phyloP scores from a whole-genome alignment of 176 grass and related monocot genomes.

The Lolium perenne region DNA sequence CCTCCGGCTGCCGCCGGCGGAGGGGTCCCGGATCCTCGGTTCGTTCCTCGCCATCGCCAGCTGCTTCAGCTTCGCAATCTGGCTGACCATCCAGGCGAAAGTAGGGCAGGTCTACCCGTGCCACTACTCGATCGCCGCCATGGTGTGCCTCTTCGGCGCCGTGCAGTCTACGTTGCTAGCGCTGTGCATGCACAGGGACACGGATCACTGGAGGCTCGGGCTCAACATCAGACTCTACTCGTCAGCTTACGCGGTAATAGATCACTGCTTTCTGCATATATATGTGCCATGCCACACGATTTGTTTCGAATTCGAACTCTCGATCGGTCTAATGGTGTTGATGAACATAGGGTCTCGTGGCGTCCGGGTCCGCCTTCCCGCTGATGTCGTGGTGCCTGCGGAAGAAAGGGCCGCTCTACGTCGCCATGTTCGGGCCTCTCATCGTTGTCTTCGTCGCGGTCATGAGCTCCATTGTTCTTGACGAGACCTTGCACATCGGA shows the following conservation, averaged over 20 bases:
- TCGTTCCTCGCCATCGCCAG: conserved; percentile 55
- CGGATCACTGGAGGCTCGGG: conserved; percentile 49
- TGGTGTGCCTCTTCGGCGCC: conserved; percentile 55
- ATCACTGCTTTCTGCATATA: background rate
- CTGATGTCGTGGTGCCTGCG: conserved; percentile 67
- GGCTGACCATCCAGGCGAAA: conserved; percentile 62
- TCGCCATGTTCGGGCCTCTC: conserved; percentile 65
- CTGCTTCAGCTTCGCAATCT: conserved; percentile 59
- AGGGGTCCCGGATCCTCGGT: conserved; percentile 27
- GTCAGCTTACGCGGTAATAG: conserved; percentile 49
- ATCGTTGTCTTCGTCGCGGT: conserved; percentile 58
- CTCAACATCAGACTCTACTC: conserved; percentile 57
- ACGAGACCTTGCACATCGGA: conserved; percentile 59
- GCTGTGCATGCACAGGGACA: conserved; percentile 36
- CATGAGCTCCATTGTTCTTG: conserved; percentile 54
- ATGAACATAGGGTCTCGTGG: conserved; percentile 50
- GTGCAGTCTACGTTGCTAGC: conserved; percentile 49
- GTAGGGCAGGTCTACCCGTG: conserved; percentile 55
- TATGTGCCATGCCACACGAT: background rate
- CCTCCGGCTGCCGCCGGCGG: background rate
- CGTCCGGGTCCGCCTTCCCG: conserved; percentile 51
- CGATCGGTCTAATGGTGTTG: background rate
- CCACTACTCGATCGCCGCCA: conserved; percentile 65
- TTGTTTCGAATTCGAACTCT: background rate
- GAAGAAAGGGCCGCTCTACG: conserved; percentile 61